Conservation (phyloP, 345 rosid genomes). For the Viola odorata region DNA sequence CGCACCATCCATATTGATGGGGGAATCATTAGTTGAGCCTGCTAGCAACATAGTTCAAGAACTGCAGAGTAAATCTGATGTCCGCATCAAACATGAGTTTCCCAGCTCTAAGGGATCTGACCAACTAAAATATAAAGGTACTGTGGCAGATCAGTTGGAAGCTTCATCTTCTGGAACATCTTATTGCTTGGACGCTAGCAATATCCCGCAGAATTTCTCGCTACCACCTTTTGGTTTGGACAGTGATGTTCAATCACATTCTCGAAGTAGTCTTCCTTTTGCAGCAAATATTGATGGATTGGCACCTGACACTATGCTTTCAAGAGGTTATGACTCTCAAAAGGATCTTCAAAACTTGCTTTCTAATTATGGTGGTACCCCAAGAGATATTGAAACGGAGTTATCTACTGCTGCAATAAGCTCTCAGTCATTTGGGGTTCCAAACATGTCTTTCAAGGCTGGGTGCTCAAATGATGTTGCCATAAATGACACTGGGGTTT, state of each 20-base stretch:
- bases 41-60: slow-evolving; percentile 56
- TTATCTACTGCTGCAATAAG: slow-evolving; percentile 79
- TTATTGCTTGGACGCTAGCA: slow-evolving; percentile 72
- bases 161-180: slow-evolving; percentile 93
- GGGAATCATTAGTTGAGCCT: slow-evolving; percentile 54
- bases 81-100: slow-evolving; percentile 50
- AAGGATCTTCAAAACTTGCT: slow-evolving; percentile 95
- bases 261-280: slow-evolving; percentile 57
- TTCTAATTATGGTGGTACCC: slow-evolving; percentile 64
- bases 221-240: slow-evolving; percentile 73
- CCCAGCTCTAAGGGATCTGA: slow-evolving; percentile 47
- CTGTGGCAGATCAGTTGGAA: slow-evolving; percentile 71
- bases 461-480: slow-evolving; percentile 68
- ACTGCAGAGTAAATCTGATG: slow-evolving; percentile 59
- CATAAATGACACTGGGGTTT: slow-evolving; percentile 68
- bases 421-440: slow-evolving; percentile 86
- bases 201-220: slow-evolving; percentile 64
- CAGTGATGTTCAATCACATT: slow-evolving; percentile 66
- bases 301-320: slow-evolving; percentile 70
- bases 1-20: slow-evolving; percentile 42
- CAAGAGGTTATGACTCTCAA: slow-evolving; percentile 84
- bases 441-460: slow-evolving; percentile 69
- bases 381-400: slow-evolving; percentile 85
- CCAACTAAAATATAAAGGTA: slow-evolving; percentile 58
- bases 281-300: slow-evolving; percentile 56